Evolutionary conservation across 192 early-diverging fungal genomes (phyloP).

Genomic region (Mortierella antarctica): DNA sequence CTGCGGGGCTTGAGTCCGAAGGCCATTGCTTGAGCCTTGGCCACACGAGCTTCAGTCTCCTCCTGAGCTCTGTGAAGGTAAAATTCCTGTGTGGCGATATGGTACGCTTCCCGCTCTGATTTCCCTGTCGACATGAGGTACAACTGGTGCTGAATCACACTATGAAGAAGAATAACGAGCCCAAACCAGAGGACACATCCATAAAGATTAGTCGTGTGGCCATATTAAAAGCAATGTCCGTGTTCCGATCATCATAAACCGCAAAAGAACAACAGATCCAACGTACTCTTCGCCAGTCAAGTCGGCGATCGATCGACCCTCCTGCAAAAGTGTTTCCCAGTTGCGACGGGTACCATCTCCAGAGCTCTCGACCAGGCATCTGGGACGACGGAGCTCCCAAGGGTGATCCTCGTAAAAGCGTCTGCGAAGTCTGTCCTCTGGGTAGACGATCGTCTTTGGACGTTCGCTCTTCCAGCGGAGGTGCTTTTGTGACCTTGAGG

Average conservation of each 20-base stretch:
- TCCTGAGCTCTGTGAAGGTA: conserved; percentile 82
- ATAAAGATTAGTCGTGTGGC: not conserved
- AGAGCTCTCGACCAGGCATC: conserved; percentile 74
- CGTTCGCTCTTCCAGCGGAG: conserved; percentile 68
- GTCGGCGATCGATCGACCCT: conserved; percentile 59
- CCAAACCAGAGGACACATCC: not conserved
- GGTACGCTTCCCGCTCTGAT: conserved; percentile 83
- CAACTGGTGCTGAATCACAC: conserved; percentile 88
- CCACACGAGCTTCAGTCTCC: conserved; percentile 76
- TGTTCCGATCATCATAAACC: not conserved
- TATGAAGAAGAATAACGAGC: conserved; percentile 35
- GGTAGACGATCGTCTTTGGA: conserved; percentile 84
- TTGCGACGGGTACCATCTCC: conserved; percentile 60
- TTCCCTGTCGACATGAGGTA: conserved; percentile 78
- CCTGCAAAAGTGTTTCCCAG: conserved; percentile 66
- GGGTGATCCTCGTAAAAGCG: conserved; percentile 95
- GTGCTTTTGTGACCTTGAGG: conserved; percentile 61
- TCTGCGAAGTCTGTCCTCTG: conserved; percentile 87
- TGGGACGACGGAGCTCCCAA: conserved; percentile 83
- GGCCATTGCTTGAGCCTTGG: conserved; percentile 65
- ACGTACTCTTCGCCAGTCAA: conserved; percentile 90
- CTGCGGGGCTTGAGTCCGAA: conserved; percentile 54
- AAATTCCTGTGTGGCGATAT: conserved; percentile 80
- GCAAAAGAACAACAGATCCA: not conserved
- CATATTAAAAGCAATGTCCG: not conserved